Conservation (phyloP, 140 eudicot species). For the Artemisia princeps region DNA sequence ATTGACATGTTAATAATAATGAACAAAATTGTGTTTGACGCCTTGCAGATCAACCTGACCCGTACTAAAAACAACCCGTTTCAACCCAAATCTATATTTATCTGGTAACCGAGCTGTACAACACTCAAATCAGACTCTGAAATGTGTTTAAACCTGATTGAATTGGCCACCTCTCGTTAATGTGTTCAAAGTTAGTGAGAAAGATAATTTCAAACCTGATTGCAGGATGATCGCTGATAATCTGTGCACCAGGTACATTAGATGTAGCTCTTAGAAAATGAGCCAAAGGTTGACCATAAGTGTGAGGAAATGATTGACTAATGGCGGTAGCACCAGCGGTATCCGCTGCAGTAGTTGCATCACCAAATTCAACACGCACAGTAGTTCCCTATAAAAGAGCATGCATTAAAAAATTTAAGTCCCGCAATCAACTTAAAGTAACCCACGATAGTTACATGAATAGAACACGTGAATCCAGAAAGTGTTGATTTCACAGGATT, state of each 20-base stretch:
- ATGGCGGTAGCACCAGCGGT: conserved; percentile 60
- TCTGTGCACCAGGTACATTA: conserved; percentile 72
- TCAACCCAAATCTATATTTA: no score
- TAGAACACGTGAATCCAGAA: no score
- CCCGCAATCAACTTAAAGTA: neutral
- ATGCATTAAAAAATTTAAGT: neutral
- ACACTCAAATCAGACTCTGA: neutral
- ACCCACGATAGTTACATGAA: no score
- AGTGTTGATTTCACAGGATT: no score
- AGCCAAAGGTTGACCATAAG: conserved; percentile 83
- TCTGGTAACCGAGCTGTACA: no score
- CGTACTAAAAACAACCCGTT: no score
- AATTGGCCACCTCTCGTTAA: neutral
- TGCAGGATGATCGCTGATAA: conserved; percentile 74
- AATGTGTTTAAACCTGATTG: neutral
- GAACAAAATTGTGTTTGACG: no score
- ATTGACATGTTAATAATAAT: conserved; percentile 2
- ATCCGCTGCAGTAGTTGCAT: conserved; percentile 70
- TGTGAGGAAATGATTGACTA: conserved; percentile 72
- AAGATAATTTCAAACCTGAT: conserved; percentile 43
- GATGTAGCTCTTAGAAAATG: conserved; percentile 87
- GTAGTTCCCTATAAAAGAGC: conserved; percentile 61
- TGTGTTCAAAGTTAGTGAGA: neutral
- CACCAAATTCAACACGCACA: conserved; percentile 87
- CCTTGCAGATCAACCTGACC: no score